These are phyloP conservation scores for Plasmodium coatneyi DNA, from an alignment of 169 alveolate genomes.

Conservation along the genomic window DNA sequence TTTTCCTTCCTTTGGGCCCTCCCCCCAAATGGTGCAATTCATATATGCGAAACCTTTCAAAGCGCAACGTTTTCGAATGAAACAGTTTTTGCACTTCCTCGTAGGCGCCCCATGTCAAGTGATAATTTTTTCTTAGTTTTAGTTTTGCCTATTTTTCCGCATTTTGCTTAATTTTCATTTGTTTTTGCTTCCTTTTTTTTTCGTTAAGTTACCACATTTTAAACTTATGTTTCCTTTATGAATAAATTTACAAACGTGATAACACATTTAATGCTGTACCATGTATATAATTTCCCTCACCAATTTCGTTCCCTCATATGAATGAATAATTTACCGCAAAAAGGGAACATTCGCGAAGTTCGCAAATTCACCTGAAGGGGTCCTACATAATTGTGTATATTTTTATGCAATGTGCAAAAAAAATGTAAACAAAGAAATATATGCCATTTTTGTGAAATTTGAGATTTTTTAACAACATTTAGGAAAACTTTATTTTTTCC, in stretches of 20 bases:
- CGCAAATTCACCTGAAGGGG: not conserved
- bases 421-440: not conserved
- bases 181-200: not conserved
- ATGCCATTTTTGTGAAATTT: constrained; percentile 24
- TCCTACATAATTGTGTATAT: not conserved
- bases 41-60: not conserved
- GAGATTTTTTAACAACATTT: constrained; percentile 21
- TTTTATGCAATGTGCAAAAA: not conserved
- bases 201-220: not conserved
- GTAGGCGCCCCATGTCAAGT: not conserved
- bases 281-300: not conserved
- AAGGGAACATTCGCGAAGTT: not conserved
- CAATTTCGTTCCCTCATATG: not conserved
- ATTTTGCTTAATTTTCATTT: not conserved
- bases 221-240: not conserved
- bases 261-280: not conserved
- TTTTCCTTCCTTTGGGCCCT: not conserved
- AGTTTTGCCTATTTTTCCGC: not conserved
- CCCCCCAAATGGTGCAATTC: not conserved
- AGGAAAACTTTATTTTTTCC: not conserved
- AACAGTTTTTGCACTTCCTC: not conserved
- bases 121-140: not conserved
- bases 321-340: not conserved
- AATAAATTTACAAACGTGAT: not conserved
- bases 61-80: not conserved